Base-by-base conservation (phyloP, 2,329 filamentous ascomycete genomes). In the Cytospora leucostoma region DNA sequence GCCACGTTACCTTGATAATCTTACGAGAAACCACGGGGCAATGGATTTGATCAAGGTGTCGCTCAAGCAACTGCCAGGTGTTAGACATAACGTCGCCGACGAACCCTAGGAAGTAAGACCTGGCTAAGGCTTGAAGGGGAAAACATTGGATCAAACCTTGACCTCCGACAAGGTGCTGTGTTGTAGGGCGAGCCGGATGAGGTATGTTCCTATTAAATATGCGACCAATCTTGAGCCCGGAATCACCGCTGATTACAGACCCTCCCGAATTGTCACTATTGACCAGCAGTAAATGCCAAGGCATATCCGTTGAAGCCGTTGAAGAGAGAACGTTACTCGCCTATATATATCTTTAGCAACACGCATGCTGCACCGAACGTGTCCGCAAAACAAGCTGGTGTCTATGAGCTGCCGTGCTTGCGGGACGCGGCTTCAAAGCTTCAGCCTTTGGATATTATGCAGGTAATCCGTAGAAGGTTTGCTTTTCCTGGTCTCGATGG, bases 371-470 rank as follows among this genome's bases (percentile, higher is more conserved):
- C 11, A 21, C 11, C 19, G 10, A 21, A 47, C n/a, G 17, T 47
- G n/a, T 7, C 44, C 44, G 44, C n/a, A 12, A 21, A 21, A 47
- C n/a, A 7, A 47, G n/a, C 19, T 21, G n/a, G 44, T 21, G 10
- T 47, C n/a, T 11, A 62, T 75, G 0, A 72, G 71, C 17, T 72
- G 75, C 53, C 71, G 73, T 33, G 58, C 58, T 61, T 61, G 49
- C 19, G 21, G 47, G 58, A 49, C 35, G 58, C 49, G 58, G 50
- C 51, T 61, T 51, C 27, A 33, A n/a, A 55, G 58, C 58, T 19
- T 44, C 37, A 59, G 54, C 34, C 34, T 51, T 54, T 37, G 59
- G 59, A 49, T 59, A 51, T 55, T 56, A 40, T 49, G 40, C 55
- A 65, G 59, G 34, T 40, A 47, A 47, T 47, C 44, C n/a, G 44